Conservation (phyloP, 2,329 filamentous ascomycete genomes). For the Colletotrichum somersetense region DNA sequence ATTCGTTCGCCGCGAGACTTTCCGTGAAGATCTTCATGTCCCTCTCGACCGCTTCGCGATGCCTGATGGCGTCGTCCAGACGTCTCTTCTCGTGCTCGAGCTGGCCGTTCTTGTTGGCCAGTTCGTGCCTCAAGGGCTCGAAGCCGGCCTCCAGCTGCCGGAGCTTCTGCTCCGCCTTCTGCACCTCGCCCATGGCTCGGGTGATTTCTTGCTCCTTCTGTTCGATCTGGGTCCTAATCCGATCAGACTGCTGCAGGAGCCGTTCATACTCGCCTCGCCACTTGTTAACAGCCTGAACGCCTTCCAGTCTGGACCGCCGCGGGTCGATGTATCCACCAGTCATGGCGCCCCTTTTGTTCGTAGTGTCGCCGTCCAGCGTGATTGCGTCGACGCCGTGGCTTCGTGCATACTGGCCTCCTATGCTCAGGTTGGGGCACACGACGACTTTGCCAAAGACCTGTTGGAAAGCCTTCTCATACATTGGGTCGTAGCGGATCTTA, state of each 20-base stretch:
- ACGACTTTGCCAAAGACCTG: slow-evolving; percentile 97
- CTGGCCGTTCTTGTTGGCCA: slow-evolving; percentile 80
- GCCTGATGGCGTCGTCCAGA: slow-evolving; percentile 75
- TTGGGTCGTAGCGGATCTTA: slow-evolving; percentile 83
- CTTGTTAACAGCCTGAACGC: slow-evolving; percentile 79
- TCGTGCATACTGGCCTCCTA: slow-evolving; percentile 91
- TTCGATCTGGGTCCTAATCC: slow-evolving; percentile 79
- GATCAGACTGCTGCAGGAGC: slow-evolving; percentile 71
- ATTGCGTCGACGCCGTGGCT: slow-evolving; percentile 94
- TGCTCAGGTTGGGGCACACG: slow-evolving; percentile 88
- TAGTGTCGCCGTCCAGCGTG: slow-evolving; percentile 93
- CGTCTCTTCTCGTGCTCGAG: slow-evolving; percentile 80
- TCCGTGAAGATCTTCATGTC: slow-evolving; percentile 83
- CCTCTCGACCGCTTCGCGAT: slow-evolving; percentile 77
- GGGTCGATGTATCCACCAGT: slow-evolving; percentile 95
- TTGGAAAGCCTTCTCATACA: slow-evolving; percentile 87
- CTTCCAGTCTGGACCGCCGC: slow-evolving; percentile 86
- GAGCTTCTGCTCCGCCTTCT: slow-evolving; percentile 84
- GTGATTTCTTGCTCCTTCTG: slow-evolving; percentile 91
- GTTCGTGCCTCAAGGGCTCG: slow-evolving; percentile 81
- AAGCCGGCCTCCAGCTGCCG: slow-evolving; percentile 85
- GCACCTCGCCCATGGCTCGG: slow-evolving; percentile 82
- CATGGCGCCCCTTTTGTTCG: slow-evolving; percentile 94
- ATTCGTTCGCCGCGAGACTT: slow-evolving; percentile 80
- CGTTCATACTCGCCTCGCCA: slow-evolving; percentile 81